A percentile compares a stretch with the other conserved stretches of the same genome.
These are phyloP conservation scores for Paramecium tetraurelia DNA, from an alignment of 73 alveolate genomes.

Conservation along the genomic window DNA sequence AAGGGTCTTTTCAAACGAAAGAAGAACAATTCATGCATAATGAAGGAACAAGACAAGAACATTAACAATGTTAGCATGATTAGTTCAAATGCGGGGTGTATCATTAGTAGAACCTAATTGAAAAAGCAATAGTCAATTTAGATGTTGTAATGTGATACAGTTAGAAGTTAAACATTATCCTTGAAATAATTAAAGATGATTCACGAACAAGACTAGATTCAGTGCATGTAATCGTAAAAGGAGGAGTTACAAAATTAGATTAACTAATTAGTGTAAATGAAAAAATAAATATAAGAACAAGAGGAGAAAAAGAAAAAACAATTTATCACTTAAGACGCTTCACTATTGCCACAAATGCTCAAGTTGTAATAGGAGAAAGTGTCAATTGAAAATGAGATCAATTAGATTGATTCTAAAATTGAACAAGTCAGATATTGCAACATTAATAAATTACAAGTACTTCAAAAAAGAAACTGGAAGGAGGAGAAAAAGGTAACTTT, in stretches of 20 bases:
- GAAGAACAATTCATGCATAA: neutral
- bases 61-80: neutral
- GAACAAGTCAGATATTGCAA: neutral
- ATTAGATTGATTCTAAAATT: neutral
- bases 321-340: neutral
- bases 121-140: neutral
- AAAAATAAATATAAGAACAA: constrained; percentile 1
- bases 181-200: neutral
- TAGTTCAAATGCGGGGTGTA: constrained; percentile 32
- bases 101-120: neutral
- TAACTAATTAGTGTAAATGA: neutral
- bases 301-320: neutral
- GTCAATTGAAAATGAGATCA: constrained; percentile 12
- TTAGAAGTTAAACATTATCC: constrained; percentile 12
- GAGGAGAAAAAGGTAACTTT: constrained; percentile 44
- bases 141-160: neutral
- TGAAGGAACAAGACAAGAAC: neutral
- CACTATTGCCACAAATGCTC: neutral
- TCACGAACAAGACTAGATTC: neutral
- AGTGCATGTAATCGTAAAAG: neutral
- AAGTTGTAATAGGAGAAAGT: neutral
- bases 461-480: neutral
- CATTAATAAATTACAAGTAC: neutral
- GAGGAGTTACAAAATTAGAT: neutral
- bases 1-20: neutral